A percentile compares a stretch with the other conserved stretches of the same genome.
Conservation (phyloP, 1,139 yeast genomes). For the Lodderomyces beijingensis region DNA sequence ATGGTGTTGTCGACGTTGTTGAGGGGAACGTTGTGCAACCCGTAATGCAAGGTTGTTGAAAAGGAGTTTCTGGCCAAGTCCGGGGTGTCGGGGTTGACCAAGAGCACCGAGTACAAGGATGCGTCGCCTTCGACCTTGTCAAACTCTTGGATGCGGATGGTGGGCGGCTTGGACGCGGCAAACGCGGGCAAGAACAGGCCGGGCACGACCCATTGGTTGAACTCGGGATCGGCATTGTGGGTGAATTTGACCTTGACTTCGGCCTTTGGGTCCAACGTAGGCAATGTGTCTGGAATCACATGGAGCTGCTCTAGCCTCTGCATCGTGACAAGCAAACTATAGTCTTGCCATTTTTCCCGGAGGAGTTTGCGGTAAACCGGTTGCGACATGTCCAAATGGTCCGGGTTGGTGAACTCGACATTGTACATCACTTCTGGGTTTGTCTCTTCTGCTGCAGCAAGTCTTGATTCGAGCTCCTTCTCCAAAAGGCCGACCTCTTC, state of each 20-base stretch:
- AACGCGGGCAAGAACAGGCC: conserved; percentile 72
- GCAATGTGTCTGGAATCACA: conserved; percentile 90
- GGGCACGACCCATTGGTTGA: conserved; percentile 65
- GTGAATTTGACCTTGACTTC: conserved; percentile 75
- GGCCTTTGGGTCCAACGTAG: conserved; percentile 80
- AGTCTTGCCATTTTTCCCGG: conserved; percentile 65
- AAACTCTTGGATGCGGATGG: conserved; percentile 70
- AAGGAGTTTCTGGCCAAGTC: conserved; percentile 66
- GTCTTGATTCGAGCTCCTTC: conserved; percentile 19
- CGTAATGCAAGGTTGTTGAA: conserved; percentile 74
- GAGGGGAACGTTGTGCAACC: conserved; percentile 64
- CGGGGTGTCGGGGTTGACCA: conserved; percentile 93
- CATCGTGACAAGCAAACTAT: conserved; percentile 68
- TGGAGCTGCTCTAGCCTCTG: conserved; percentile 84
- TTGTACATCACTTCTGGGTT: conserved; percentile 86
- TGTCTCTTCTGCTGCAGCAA: conserved; percentile 50
- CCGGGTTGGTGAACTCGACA: conserved; percentile 38
- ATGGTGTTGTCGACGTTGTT: conserved; percentile 57
- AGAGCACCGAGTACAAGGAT: conserved; percentile 62
- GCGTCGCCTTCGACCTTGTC: conserved; percentile 39
- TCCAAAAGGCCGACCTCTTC: conserved; percentile 9
- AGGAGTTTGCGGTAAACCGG: conserved; percentile 77
- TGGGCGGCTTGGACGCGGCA: conserved; percentile 72
- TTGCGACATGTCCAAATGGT: conserved; percentile 57
- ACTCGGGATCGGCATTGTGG: conserved; percentile 52